Evolutionary conservation across 495 filamentous ascomycete species (phyloP), one percentile per base, ranked within the genome.

Genomic region (Talaromyces liani): DNA sequence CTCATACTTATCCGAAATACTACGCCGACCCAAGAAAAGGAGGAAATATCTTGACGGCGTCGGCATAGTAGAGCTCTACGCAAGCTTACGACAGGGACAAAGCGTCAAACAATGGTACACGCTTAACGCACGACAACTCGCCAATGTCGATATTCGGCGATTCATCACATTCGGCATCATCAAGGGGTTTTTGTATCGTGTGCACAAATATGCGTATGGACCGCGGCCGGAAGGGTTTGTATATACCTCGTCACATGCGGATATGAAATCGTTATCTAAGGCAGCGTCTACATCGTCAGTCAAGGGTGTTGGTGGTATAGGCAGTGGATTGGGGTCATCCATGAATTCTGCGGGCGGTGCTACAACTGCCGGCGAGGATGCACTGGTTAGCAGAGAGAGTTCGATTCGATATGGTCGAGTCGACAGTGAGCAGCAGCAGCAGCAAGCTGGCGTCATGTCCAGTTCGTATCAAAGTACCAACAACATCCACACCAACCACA

Each of bases 111-210:
- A 89, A 70, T 98, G 91, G 90, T 86, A 90, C 65, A 79, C 87
- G 20, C 81, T 87, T 45, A 87, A 94, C 75, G 80, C 80, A 63
- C 82, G 84, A 27, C 76, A 87, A 25, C 79, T 96, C 5, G 74
- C 80, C 12, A 82, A 86, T 67, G 84, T 98, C 65, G 94, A 98
- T 74, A 85, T 97, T 54, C 83, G 94, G 1, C 86, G 95, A 29
- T 88, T 98, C 63, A 89, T 98, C 63, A 93, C 93, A 36, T 98
- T 97, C 72, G 94, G 95, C 55, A 84, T 98, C 16, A 94, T 97
- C 68, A 97, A 98, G 73, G 92, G 93, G 4, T 88, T 96, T 65
- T 69, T 98, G n/a, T 97, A 97, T 73, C 85, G 94, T 18, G 88
- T 97, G 34, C 93, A 98, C 76, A 92, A 92, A 70, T 94, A 95